Evolutionary conservation across 176 grass and related monocot genomes (phyloP).

Genomic region (Aegilops bicornis): DNA sequence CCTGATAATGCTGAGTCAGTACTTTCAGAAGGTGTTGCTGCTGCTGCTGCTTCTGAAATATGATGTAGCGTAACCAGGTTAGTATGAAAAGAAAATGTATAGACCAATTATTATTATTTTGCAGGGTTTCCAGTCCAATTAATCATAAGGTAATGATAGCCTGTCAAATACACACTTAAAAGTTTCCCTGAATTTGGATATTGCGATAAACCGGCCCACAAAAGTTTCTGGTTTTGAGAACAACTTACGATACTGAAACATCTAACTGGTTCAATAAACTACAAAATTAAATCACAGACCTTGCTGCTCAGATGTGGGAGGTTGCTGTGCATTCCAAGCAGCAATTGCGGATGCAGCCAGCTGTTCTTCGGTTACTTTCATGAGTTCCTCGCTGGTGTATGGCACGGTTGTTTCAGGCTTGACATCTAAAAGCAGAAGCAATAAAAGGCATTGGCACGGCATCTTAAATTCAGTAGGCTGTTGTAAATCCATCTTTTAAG

Average conservation of each 20-base stretch:
- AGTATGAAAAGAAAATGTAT: background rate
- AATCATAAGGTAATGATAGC: background rate
- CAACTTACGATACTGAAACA: background rate
- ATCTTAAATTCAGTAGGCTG: background rate
- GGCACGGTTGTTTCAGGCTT: constrained; percentile 46
- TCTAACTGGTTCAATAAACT: constrained; percentile 9
- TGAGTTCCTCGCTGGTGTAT: constrained; percentile 79
- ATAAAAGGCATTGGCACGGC: background rate
- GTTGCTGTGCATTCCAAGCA: constrained; percentile 31
- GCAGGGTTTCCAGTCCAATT: no score
- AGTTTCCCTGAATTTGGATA: background rate
- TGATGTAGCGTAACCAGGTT: background rate
- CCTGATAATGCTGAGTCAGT: constrained; percentile 8
- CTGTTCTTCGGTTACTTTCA: constrained; percentile 87
- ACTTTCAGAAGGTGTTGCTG: constrained; percentile 33
- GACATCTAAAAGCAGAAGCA: constrained; percentile 50
- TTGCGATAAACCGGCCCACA: background rate
- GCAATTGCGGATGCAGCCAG: constrained; percentile 51
- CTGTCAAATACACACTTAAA: background rate
- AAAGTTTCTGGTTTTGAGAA: background rate
- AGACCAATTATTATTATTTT: no score
- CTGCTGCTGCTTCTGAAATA: constrained; percentile 37
- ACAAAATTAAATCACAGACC: constrained; percentile 32
- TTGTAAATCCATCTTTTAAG: constrained; percentile 15
- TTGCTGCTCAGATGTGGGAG: constrained; percentile 39